These are phyloP conservation scores for Plasmopara viticola DNA, from an alignment of 352 stramenopile genomes.

Conservation along the genomic window DNA sequence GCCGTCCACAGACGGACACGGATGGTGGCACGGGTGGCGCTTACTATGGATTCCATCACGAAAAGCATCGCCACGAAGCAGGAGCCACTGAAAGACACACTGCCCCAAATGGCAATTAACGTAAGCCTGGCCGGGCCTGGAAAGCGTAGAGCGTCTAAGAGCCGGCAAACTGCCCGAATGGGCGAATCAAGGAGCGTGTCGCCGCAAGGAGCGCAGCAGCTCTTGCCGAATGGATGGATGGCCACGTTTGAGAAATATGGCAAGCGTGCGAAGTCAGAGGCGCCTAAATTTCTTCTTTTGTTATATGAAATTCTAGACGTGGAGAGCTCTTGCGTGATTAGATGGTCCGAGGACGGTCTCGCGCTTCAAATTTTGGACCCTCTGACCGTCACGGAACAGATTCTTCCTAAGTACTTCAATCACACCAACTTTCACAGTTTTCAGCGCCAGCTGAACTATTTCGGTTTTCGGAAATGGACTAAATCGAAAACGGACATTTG, in stretches of 20 bases:
- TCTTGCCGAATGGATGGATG: constrained; percentile 17
- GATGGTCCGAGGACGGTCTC: constrained; percentile 65
- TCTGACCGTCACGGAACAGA: constrained; percentile 53
- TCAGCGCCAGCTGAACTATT: constrained; percentile 91
- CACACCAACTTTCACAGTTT: constrained; percentile 91
- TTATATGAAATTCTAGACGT: constrained; percentile 76
- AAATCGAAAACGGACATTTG: constrained; percentile 83
- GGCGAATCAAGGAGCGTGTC: constrained; percentile 1
- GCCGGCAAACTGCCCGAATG: constrained; percentile 3
- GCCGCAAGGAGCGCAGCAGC: constrained; percentile 5
- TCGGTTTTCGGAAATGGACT: constrained; percentile 87
- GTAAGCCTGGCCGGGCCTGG: not conserved
- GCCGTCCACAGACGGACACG: not conserved
- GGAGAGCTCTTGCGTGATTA: constrained; percentile 66
- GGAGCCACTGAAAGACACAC: constrained; percentile 2
- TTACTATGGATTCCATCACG: constrained; percentile 20
- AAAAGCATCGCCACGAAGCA: constrained; percentile 20
- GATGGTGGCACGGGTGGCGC: constrained; percentile 15
- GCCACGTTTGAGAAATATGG: constrained; percentile 31
- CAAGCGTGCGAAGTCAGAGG: constrained; percentile 41
- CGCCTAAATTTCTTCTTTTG: constrained; percentile 77
- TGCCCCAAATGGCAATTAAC: constrained; percentile 1
- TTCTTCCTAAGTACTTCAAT: constrained; percentile 92
- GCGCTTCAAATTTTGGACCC: constrained; percentile 74
- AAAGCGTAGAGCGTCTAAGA: constrained; percentile 16